Evolutionary conservation across 345 rosid species (phyloP).

Genomic region (Pelargonium nanum): DNA sequence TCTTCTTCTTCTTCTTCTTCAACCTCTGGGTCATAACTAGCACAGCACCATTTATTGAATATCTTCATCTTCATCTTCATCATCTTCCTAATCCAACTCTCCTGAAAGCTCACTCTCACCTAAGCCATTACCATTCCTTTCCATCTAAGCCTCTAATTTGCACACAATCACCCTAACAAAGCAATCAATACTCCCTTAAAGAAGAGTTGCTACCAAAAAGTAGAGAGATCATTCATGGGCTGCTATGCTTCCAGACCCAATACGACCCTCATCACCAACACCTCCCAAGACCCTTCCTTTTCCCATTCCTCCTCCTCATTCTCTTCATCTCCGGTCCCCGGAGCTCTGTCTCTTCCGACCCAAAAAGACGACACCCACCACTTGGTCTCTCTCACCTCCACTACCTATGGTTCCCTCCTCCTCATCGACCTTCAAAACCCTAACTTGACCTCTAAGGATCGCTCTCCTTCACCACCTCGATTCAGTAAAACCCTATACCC

Average conservation of each 20-base stretch:
- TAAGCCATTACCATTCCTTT: not conserved
- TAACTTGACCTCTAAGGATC: not conserved
- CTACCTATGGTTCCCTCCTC: constrained; percentile 24
- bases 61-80: not conserved
- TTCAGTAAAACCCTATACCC: not conserved
- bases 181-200: not conserved
- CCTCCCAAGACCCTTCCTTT: constrained; percentile 12
- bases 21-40: not conserved
- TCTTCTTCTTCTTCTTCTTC: not conserved
- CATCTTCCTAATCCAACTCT: not conserved
- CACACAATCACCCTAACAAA: not conserved
- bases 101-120: not conserved
- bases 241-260: constrained; percentile 16
- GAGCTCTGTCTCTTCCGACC: constrained; percentile 14
- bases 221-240: constrained; percentile 12
- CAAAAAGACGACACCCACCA: constrained; percentile 20
- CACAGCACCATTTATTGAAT: not conserved
- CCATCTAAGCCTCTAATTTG: not conserved
- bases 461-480: not conserved
- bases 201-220: too few species aligned
- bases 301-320: not conserved
- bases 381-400: constrained; percentile 25
- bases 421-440: constrained; percentile 13
- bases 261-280: constrained; percentile 11
- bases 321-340: constrained; percentile 3